phyloP scores from a whole-genome alignment of 176 grass and related monocot species.

The Olyra latifolia region DNA sequence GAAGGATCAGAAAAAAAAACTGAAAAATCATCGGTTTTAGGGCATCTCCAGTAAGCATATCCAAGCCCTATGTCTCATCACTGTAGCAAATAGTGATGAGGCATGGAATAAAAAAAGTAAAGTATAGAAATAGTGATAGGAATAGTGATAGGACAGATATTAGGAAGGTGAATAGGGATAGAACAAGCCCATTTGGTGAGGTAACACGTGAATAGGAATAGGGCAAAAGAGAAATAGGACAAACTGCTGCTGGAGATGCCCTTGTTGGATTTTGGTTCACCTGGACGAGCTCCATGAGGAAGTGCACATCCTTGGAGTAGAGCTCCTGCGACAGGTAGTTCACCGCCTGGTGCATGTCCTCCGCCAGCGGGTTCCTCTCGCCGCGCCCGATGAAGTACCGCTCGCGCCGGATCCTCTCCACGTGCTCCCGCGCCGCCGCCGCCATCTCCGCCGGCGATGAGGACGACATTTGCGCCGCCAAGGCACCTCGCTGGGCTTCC shows the following conservation, averaged over 20 bases:
- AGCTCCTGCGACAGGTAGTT: conserved; percentile 65
- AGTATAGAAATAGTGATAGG: no score
- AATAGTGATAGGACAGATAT: no score
- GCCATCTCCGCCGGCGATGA: not conserved
- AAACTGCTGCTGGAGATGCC: no score
- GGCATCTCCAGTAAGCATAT: no score
- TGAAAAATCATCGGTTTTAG: not conserved
- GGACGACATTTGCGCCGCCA: conserved; percentile 15
- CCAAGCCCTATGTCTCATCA: no score
- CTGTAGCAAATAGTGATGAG: no score
- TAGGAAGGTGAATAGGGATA: no score
- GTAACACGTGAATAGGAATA: no score
- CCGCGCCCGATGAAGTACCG: conserved; percentile 63
- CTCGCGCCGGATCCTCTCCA: conserved; percentile 57
- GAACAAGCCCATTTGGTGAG: no score
- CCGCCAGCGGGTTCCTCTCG: conserved; percentile 66
- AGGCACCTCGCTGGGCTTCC: not conserved
- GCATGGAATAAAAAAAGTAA: no score
- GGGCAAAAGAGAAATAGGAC: no score
- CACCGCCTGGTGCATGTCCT: conserved; percentile 75
- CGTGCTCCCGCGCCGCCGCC: conserved; percentile 44
- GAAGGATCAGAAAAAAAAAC: not conserved
- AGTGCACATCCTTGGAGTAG: conserved; percentile 88
- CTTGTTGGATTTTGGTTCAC: not conserved
- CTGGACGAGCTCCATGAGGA: conserved; percentile 91